phyloP scores from a whole-genome alignment of 73 alveolate genomes.

The Tetrahymena borealis region DNA sequence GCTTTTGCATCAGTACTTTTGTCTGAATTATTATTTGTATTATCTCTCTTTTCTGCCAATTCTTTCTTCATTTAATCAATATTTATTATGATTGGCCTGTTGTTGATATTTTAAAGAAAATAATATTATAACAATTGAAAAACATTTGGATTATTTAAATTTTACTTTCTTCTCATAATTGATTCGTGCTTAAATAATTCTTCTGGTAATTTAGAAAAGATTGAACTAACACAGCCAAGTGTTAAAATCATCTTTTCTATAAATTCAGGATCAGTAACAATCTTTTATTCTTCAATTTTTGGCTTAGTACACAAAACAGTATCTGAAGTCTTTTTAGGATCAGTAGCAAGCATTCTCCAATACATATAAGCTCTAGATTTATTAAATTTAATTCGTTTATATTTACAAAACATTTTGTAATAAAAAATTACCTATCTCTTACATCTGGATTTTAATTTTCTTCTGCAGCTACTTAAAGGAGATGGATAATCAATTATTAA shows the following conservation, averaged over 20 bases:
- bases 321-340: constrained; percentile 61
- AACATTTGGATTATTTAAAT: no score
- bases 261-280: constrained; percentile 1
- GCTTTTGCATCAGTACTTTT: not conserved
- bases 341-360: constrained; percentile 66
- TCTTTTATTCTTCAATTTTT: not conserved
- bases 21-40: not conserved
- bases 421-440: constrained; percentile 40
- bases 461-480: constrained; percentile 45
- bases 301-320: constrained; percentile 44
- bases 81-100: not conserved
- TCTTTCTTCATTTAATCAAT: not conserved
- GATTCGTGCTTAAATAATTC: not conserved
- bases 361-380: constrained; percentile 55
- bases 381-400: not conserved
- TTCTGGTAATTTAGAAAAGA: not conserved
- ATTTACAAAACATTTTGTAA: not conserved
- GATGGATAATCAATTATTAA: constrained; percentile 40
- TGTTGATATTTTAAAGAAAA: not conserved
- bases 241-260: not conserved
- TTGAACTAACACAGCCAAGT: not conserved
- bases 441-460: constrained; percentile 66
- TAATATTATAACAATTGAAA: not conserved
- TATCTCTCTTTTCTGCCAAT: not conserved
- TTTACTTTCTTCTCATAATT: not conserved